Base-by-base conservation (phyloP, 2,329 filamentous ascomycete species). In the Curvularia sp. region DNA sequence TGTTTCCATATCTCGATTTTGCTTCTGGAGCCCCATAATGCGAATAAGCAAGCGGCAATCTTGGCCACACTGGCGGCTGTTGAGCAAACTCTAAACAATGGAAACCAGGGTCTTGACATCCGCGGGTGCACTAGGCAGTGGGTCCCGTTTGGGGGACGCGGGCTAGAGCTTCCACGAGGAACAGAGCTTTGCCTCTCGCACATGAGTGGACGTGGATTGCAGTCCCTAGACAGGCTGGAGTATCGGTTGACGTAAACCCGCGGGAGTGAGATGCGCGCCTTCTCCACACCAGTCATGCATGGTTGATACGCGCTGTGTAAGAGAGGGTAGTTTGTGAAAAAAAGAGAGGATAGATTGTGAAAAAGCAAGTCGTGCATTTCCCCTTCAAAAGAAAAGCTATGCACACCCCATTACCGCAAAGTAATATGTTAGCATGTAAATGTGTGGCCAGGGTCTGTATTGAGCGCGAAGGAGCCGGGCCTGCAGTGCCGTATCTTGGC, bases 21-120 rank as follows among this genome's bases (percentile, higher is more conserved):
- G 50, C 50, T 53, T 53, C 39, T 54, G 38, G 25, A 49, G 53
- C 36, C 41, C 50, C 50, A 45, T 38, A 51, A 45, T 45, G 18
- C 15, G 38, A 54, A 38, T 3, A 36, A 45, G 28, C 15, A 45
- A 38, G 28, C 30, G 55, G 50, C 45, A 54, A 27, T 36, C 19
- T 28, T 36, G 9, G 28, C 47, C 39, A 38, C 12, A 3, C 34
- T 36, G 32, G 43, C 18, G 41, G 30, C 55, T 54, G 55, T 57
- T 54, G 38, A 27, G 25, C 55, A 54, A 45, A 49, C 21, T 32
- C 39, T 49, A 49, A 48, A 42, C 23, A 23, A 27, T 19, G 39
- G 36, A 57, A 38, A 32, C 45, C 30, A 45, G 45, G 50, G 43
- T 27, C 28, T 54, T n/a, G 45, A 39, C 50, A 49, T 51, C 48